Base-by-base conservation (phyloP, 2,329 filamentous ascomycete genomes). In the Alternaria longipes region DNA sequence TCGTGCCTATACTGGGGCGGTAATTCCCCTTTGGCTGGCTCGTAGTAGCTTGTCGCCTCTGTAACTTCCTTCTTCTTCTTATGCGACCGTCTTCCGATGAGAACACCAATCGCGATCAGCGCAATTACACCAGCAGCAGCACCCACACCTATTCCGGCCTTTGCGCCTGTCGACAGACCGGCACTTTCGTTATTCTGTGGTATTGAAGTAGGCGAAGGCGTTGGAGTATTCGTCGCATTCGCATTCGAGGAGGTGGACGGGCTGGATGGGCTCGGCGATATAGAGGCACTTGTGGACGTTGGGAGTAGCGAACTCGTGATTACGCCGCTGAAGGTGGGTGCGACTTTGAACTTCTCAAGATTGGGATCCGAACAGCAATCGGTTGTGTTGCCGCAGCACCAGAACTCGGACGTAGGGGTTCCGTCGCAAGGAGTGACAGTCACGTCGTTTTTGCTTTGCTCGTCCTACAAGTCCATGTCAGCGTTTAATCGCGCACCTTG, bases 381-480 rank as follows among this genome's bases (percentile, higher is more conserved):
- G 8, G 12, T 20, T 4, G 30, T 24, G 28, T 34, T 14, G 28
- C 45, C 45, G 16, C 45, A 49, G 45, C 45, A 49, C 45, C 45
- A 49, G 28, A 16, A 34, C 28, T 49, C 45, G 8, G 45, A 49
- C 45, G 45, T 32, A 11, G 18, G 28, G 11, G 45, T 49, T 22
- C 30, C 45, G n/a, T 49, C 45, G 30, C 45, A 49, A 20, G 45
- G 45, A 49, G 45, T 49, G 18, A 49, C 45, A 16, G 18, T 49
- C n/a, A 34, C 45, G 45, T 49, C 45, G 8, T 18, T 30, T 20
- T 20, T 47, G 11, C 45, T 8, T 47, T 47, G 45, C 12, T 32
- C 18, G 11, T 28, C 26, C 45, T 47, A 30, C 12, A 18, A 32
- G 28, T 30, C 26, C 7, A 47, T 47, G 45, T 47, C 28, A 47